These are phyloP conservation scores for Candida quercuum DNA, from an alignment of 805 yeast genomes.

Conservation along the genomic window DNA sequence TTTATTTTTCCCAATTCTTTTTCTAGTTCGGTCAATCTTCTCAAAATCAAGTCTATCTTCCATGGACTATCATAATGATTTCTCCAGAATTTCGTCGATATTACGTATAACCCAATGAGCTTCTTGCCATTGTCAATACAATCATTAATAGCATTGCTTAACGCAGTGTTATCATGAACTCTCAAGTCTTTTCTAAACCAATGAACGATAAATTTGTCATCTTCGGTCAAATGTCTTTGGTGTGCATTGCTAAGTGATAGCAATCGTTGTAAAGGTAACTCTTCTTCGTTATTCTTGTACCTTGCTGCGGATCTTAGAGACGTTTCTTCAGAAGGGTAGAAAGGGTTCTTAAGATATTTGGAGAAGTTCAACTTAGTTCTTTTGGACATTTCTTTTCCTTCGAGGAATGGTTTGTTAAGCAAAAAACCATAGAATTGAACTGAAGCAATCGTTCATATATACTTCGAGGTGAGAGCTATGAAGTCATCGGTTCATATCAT, in stretches of 20 bases:
- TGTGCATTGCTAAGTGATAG: constrained; percentile 1
- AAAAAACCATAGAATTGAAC: too few species aligned
- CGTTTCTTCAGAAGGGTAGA: constrained; percentile 4
- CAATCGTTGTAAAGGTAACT: constrained; percentile 9
- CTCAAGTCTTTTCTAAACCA: constrained; percentile 46
- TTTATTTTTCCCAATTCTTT: constrained; percentile 26
- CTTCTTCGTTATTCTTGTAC: constrained; percentile 7
- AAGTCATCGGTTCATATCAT: too few species aligned
- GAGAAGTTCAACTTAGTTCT: constrained; percentile 14
- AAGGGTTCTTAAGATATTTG: constrained; percentile 7
- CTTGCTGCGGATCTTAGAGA: constrained; percentile 7
- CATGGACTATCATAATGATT: constrained; percentile 39
- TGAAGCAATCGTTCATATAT: too few species aligned
- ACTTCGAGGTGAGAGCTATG: too few species aligned
- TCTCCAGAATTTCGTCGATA: constrained; percentile 34
- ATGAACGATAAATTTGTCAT: constrained; percentile 29
- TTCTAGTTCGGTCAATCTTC: constrained; percentile 28
- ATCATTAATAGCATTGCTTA: constrained; percentile 30
- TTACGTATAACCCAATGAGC: constrained; percentile 36
- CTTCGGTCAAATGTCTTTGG: background rate
- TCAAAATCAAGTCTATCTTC: constrained; percentile 34
- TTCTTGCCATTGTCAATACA: constrained; percentile 28
- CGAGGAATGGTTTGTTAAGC: too few species aligned
- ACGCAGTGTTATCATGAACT: constrained; percentile 37
- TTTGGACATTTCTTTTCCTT: constrained; percentile 8